A percentile compares a stretch with the other conserved stretches of the same genome.
Evolutionary conservation across 2,329 filamentous ascomycete species (phyloP).

Genomic region (Esteya vermicola): DNA sequence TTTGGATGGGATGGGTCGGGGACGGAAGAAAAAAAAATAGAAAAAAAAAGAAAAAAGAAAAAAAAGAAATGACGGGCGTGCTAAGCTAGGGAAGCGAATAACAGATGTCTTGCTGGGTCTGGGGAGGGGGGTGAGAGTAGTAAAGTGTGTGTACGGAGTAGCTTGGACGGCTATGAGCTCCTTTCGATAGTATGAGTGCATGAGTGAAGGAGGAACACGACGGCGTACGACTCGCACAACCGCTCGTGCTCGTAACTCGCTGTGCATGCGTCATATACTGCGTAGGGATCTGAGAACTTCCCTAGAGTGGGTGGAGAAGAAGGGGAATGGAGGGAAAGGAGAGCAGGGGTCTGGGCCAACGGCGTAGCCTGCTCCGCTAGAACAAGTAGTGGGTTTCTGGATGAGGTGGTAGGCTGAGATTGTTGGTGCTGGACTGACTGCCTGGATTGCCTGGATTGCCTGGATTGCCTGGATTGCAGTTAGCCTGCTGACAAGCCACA

Average conservation of each 20-base stretch:
- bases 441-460: too few species aligned
- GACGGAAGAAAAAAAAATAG: background rate
- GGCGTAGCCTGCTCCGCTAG: conserved; percentile 1
- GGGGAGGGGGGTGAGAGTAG: too few species aligned
- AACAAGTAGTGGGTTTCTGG: background rate
- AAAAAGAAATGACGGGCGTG: conserved; percentile 4
- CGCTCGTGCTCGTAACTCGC: too few species aligned
- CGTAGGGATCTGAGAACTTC: conserved; percentile 8
- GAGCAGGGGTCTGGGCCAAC: conserved; percentile 1
- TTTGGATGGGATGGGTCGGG: conserved; percentile 2
- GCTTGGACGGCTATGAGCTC: conserved; percentile 1
- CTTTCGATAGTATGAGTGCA: background rate
- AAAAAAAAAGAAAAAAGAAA: background rate
- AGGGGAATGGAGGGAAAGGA: background rate
- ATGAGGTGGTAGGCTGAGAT: conserved; percentile 1
- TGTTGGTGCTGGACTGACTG: conserved; percentile 5
- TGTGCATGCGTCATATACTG: conserved; percentile 8
- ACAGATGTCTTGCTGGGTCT: too few species aligned
- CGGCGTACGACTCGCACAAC: too few species aligned
- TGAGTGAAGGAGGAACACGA: too few species aligned
- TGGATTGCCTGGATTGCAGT: too few species aligned
- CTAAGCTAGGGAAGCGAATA: too few species aligned
- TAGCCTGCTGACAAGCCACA: too few species aligned
- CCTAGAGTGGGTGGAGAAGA: conserved; percentile 1
- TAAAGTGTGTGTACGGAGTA: conserved; percentile 5